phyloP scores from a whole-genome alignment of 306 rosid genomes.

The Dicorynia guianensis region DNA sequence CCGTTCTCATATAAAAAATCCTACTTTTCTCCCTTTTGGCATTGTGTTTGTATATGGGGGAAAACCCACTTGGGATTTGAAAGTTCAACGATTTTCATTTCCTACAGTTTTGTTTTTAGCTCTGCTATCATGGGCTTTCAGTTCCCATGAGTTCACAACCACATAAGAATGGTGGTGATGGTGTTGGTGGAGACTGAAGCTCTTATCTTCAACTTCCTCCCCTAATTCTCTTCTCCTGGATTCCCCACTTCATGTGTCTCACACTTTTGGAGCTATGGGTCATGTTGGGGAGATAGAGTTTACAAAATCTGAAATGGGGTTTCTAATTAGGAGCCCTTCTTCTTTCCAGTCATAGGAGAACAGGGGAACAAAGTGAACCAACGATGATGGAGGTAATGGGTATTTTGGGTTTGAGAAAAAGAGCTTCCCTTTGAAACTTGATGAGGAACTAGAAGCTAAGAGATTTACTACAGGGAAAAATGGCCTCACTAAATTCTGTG shows the following conservation, averaged over 20 bases:
- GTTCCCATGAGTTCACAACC: constrained; percentile 50
- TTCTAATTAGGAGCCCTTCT: constrained; percentile 41
- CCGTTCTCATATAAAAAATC: background rate
- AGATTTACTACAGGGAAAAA: constrained; percentile 37
- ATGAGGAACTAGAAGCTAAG: constrained; percentile 46
- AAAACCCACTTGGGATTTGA: background rate
- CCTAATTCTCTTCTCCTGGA: constrained; percentile 20
- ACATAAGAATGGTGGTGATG: constrained; percentile 16
- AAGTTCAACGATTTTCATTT: constrained; percentile 1
- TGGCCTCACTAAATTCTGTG: constrained; percentile 62
- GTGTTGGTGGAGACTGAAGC: constrained; percentile 34
- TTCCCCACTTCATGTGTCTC: constrained; percentile 21
- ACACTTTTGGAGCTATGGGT: constrained; percentile 14
- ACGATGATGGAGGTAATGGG: constrained; percentile 4
- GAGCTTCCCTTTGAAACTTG: constrained; percentile 43
- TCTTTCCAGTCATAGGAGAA: constrained; percentile 4
- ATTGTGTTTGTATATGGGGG: constrained; percentile 2
- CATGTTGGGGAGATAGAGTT: background rate
- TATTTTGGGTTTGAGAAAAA: constrained; percentile 14
- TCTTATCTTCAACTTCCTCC: constrained; percentile 19
- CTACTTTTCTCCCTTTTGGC: background rate
- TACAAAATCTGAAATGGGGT: constrained; percentile 35
- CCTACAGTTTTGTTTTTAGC: background rate
- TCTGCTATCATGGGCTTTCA: constrained; percentile 2
- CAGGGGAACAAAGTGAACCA: background rate